Conservation (phyloP, 108 stramenopile genomes). For the Bacterosira constricta region DNA sequence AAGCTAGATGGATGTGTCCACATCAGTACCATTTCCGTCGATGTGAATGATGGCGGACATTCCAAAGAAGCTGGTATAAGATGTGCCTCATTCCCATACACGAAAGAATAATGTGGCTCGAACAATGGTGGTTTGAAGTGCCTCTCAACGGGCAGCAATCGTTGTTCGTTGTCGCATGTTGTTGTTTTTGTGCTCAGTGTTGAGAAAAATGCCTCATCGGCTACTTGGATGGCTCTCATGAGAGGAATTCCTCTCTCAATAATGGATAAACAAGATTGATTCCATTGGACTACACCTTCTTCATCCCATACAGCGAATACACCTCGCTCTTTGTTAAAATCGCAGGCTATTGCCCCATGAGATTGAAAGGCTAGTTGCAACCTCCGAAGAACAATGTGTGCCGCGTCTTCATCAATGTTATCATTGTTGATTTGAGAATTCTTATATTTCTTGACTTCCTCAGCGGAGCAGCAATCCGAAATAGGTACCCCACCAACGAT, state of each 20-base stretch:
- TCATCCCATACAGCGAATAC: slow-evolving; percentile 19
- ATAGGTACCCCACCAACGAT: slow-evolving; percentile 33
- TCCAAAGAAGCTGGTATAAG: slow-evolving; percentile 2
- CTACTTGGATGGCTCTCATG: slow-evolving; percentile 22
- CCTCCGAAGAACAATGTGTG: slow-evolving; percentile 16
- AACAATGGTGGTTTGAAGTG: slow-evolving; percentile 22
- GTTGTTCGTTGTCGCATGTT: background rate
- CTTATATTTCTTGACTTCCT: background rate
- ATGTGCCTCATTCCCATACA: slow-evolving; percentile 19
- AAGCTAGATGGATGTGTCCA: slow-evolving; percentile 29
- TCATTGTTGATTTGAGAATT: background rate
- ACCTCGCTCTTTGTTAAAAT: slow-evolving; percentile 29
- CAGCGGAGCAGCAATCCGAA: slow-evolving; percentile 12
- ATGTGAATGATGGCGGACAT: slow-evolving; percentile 35
- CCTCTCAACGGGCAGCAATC: background rate
- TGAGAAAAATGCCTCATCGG: slow-evolving; percentile 15
- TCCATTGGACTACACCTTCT: slow-evolving; percentile 32
- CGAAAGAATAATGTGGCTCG: slow-evolving; percentile 38
- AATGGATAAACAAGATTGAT: slow-evolving; percentile 32
- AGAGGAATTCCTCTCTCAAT: slow-evolving; percentile 1
- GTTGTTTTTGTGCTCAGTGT: background rate
- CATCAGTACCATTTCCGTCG: slow-evolving; percentile 28
- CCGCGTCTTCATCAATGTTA: slow-evolving; percentile 17
- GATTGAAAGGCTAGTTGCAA: slow-evolving; percentile 24
- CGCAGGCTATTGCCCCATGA: slow-evolving; percentile 12